Percentiles rank a stretch among this genome's conserved stretches.
Evolutionary conservation across 2,329 filamentous ascomycete species (phyloP).

Genomic region (Calonectria pteridis): DNA sequence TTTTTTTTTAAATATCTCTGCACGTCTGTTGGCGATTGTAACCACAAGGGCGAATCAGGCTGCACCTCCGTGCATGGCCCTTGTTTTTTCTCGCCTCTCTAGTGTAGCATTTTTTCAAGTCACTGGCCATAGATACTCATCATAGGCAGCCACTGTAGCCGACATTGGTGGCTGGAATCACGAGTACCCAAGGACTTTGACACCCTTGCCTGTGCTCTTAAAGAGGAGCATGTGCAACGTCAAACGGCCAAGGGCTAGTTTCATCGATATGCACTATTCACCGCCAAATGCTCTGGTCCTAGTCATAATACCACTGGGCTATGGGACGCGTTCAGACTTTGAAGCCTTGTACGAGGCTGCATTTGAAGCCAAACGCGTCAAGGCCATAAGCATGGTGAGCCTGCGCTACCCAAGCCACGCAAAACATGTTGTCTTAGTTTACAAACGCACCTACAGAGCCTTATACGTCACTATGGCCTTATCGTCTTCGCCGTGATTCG

Average conservation of each 20-base stretch:
- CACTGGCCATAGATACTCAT: neutral
- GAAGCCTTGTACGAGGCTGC: neutral
- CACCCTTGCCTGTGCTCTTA: neutral
- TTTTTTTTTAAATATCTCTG: neutral
- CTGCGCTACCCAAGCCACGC: neutral
- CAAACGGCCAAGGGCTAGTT: neutral
- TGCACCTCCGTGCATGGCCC: neutral
- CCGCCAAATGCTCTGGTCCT: neutral
- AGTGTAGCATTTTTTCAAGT: neutral
- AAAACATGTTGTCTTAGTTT: too few species aligned
- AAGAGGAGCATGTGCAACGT: neutral
- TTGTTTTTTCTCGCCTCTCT: neutral
- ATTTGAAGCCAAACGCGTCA: neutral
- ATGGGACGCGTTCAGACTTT: neutral
- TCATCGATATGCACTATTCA: conserved; percentile 4
- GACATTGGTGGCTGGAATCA: neutral
- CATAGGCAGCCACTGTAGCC: neutral
- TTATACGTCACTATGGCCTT: neutral
- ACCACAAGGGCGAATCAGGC: neutral
- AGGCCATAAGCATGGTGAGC: neutral
- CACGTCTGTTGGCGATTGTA: neutral
- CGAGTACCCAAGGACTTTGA: neutral
- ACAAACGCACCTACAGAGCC: neutral
- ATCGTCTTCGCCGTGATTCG: neutral
- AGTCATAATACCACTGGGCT: neutral